Base-by-base conservation (phyloP, 2,329 filamentous ascomycete genomes). In the Aphanocladium album region DNA sequence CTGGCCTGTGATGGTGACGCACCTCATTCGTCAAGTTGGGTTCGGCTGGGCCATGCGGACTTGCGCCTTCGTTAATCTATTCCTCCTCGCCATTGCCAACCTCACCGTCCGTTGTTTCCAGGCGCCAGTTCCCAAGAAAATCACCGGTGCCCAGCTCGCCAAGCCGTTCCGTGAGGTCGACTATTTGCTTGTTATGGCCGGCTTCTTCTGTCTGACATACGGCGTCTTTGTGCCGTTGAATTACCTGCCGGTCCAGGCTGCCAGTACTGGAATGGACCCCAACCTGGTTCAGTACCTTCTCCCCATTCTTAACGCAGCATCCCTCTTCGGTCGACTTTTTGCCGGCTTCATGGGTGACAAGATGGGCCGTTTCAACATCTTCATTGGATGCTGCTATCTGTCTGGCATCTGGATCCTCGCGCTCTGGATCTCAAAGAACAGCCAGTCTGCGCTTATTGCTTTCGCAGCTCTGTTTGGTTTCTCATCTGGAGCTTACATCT, bases 371-470 rank as follows among this genome's bases (percentile, higher is more conserved):
- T 72, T 67, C 64, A 72, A 72, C 62, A 64, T 70, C 60, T 67
- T 70, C 41, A 78, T 80, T 52, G 68, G 79, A 9, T 73, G 80
- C 60, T 76, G 75, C 30, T 70, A 72, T 23, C 50, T 79, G 45
- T 74, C 79, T 6, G 64, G 66, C 9, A 65, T 71, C 39, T 61
- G 70, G 16, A 65, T 68, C 12, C 61, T 74, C 2, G 72, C 62
- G n/a, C 64, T 85, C 0, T 76, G 74, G 74, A 65, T 76, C 1
- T 70, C 72, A 0, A 74, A 66, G 3, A 23, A 55, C 2, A 65
- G 67, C 5, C 64, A 67, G 3, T 66, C 65, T 0, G 62, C 66
- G 0, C 64, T 70, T 0, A 69, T 76, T 39, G 66, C 62, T 0
- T 76, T 73, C 39, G 67, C 71, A 0, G 68, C 67, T 0, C 57